Evolutionary conservation across 2,329 filamentous ascomycete genomes (phyloP).

Genomic region (Aspergillus sp.): DNA sequence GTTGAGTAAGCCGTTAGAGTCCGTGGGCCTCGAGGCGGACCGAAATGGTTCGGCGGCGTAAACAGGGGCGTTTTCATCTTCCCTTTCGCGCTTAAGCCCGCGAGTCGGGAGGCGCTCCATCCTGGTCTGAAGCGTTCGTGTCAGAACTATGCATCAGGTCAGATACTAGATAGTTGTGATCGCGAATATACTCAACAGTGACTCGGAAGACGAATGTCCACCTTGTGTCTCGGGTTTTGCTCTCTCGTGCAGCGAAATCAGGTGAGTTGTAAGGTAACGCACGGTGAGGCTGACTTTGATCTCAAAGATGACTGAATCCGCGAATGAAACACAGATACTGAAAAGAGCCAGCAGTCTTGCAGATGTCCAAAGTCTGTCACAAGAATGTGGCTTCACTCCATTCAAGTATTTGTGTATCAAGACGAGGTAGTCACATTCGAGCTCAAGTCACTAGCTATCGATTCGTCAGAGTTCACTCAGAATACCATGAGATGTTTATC

Average conservation of each 20-base stretch:
- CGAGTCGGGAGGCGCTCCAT: constrained; percentile 3
- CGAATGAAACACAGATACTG: not conserved
- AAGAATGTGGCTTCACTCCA: not conserved
- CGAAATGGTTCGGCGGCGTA: not conserved
- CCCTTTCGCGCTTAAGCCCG: not conserved
- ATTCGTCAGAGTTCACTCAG: not conserved
- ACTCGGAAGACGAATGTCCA: not conserved
- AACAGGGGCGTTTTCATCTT: not conserved
- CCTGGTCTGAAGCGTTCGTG: not conserved
- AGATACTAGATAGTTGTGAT: not conserved
- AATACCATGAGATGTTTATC: too few species aligned
- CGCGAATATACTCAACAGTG: not conserved
- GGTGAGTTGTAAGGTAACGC: not conserved
- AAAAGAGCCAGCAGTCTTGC: not conserved
- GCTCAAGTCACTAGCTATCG: not conserved
- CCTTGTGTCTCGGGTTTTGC: not conserved
- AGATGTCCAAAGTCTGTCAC: not conserved
- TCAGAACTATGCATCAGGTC: not conserved
- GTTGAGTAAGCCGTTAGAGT: constrained; percentile 3
- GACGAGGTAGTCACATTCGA: not conserved
- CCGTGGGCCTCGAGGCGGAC: not conserved
- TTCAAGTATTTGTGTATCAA: not conserved
- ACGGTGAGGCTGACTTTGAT: not conserved
- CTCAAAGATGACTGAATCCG: not conserved
- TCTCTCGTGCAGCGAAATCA: not conserved